Base-by-base conservation (phyloP, 192 early-diverging fungal species). In the Mortierella alpina region DNA sequence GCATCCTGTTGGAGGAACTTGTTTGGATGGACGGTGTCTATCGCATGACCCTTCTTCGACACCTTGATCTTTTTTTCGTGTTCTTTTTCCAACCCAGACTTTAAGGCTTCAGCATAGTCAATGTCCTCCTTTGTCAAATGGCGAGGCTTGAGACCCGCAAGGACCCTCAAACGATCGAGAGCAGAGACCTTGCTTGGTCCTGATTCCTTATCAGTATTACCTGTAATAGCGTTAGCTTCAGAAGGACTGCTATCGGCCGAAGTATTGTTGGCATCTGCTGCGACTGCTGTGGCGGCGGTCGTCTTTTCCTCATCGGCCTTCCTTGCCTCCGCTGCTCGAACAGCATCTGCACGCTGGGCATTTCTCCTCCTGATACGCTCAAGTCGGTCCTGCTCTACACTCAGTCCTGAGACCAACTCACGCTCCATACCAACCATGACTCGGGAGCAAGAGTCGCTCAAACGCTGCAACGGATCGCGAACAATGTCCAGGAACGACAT, bases 401-500 rank as follows among this genome's bases (percentile, higher is more conserved):
- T 72, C 31, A 80, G 59, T 40, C 77, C 77, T 22, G 69, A 52
- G 15, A 80, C 77, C 18, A 80, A 20, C 22, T 72, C 77, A 5
- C 59, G 65, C n/a, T 80, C 77, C 77, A 80, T 68, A 14, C 59
- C 65, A 12, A 72, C 52, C 77, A 80, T 80, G 44, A 72, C 70
- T 23, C 70, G 50, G 0, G 80, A 66, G 39, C 85, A 88, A 17
- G 82, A 72, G 6, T 81, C 59, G 8, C 82, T 73, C 9, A 88
- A 62, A 14, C 73, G 54, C 72, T 85, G 79, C n/a, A 88, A 58
- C 8, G 87, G 87, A 39, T 84, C 85, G 1, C 82, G 82, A 14
- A 88, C 79, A 55, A 84, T 86, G 45, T 84, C 84, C 31, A 88
- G 31, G 44, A 86, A 88, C 7, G 68, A 73, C 63, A 88, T 85